Percentiles rank a stretch among this genome's conserved stretches.
phyloP scores from a whole-genome alignment of 768 basidiomycete species.

The Dioszegia crocea region DNA sequence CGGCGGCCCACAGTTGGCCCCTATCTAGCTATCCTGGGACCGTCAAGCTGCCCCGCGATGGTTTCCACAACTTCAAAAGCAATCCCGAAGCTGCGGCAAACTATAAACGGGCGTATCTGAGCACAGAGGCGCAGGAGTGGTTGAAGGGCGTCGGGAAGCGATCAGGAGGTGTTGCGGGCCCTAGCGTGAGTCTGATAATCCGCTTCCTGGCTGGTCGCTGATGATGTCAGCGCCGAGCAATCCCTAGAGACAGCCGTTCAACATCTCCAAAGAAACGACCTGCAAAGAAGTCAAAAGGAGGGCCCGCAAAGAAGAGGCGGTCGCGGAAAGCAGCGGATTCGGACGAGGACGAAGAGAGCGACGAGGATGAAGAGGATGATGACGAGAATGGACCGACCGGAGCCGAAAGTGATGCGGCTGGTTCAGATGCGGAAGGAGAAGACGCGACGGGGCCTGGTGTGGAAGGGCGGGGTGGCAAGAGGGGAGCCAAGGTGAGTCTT shows the following conservation, averaged over 20 bases:
- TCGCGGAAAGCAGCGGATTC: slow-evolving; percentile 2
- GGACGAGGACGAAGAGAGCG: slow-evolving; percentile 16
- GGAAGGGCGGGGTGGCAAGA: slow-evolving; percentile 37
- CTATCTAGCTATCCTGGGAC: slow-evolving; percentile 76
- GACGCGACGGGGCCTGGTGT: slow-evolving; percentile 24
- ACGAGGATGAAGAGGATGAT: slow-evolving; percentile 26
- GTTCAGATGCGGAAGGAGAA: slow-evolving; percentile 19
- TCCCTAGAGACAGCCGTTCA: slow-evolving; percentile 9
- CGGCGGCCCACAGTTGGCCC: slow-evolving; percentile 65
- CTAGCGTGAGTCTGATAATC: slow-evolving; percentile 3
- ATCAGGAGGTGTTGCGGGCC: slow-evolving; percentile 5
- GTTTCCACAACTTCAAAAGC: slow-evolving; percentile 61
- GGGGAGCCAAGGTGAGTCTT: slow-evolving; percentile 41
- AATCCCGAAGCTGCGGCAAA: slow-evolving; percentile 3
- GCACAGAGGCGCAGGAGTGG: slow-evolving; percentile 20
- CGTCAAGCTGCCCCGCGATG: slow-evolving; percentile 72
- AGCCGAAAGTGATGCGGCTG: slow-evolving; percentile 20
- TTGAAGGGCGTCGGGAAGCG: slow-evolving; percentile 21
- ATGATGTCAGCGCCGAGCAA: slow-evolving; percentile 9
- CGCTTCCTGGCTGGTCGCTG: neutral
- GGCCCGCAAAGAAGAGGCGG: slow-evolving; percentile 6
- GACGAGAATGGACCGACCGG: slow-evolving; percentile 22
- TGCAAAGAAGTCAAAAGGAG: slow-evolving; percentile 11
- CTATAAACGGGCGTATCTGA: slow-evolving; percentile 10
- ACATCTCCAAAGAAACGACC: slow-evolving; percentile 5